Conservation (phyloP, 2,329 filamentous ascomycete species). For the Amesomyces nigricolor region DNA sequence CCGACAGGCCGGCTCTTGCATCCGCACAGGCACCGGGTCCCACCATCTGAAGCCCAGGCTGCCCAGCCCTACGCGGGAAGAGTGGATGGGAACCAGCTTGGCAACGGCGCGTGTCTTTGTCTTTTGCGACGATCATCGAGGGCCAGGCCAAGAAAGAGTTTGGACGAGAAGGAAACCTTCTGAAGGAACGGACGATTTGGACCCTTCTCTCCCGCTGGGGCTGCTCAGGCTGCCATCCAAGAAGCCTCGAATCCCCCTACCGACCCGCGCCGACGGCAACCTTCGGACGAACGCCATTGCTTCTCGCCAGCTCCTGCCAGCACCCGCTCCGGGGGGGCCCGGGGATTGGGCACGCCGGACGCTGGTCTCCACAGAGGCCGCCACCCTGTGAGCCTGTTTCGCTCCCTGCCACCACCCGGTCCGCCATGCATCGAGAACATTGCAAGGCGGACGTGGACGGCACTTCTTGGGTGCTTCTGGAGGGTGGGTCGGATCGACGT, state of each 20-base stretch:
- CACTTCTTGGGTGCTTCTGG: conserved; percentile 8
- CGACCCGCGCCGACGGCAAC: conserved; percentile 7
- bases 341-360: not conserved
- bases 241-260: not conserved
- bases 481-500: conserved; percentile 17
- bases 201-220: too few relatives aligned
- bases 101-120: too few relatives aligned
- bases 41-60: not conserved
- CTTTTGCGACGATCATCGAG: not conserved
- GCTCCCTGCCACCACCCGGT: conserved; percentile 2
- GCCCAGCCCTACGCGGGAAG: conserved; percentile 1
- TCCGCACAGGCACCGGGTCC: not conserved
- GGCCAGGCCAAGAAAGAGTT: not conserved
- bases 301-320: not conserved
- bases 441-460: conserved; percentile 10
- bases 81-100: not conserved
- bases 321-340: not conserved
- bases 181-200: not conserved
- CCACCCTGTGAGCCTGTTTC: conserved; percentile 17
- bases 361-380: conserved; percentile 8
- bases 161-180: not conserved
- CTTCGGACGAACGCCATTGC: conserved; percentile 11
- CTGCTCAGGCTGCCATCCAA: conserved; percentile 2
- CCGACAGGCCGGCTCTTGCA: conserved; percentile 1
- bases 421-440: not conserved